Conservation (phyloP, 163 green algal species). For the Coccomyxa subellipsoidea region DNA sequence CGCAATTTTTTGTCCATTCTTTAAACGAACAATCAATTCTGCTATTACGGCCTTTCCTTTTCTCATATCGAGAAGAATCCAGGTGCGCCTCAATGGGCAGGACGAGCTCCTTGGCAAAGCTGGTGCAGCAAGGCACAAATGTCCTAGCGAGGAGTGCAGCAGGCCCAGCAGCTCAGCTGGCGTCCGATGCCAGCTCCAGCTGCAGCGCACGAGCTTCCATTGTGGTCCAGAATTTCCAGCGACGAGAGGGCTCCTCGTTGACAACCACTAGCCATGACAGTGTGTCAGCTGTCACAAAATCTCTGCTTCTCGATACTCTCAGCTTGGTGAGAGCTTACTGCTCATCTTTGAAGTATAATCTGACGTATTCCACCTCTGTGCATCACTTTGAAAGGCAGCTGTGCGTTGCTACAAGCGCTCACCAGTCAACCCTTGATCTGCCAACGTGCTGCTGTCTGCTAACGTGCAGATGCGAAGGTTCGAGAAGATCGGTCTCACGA, state of each 20-base stretch:
- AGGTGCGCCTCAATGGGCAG: too few species aligned
- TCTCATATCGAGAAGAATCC: too few species aligned
- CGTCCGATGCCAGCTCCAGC: neutral
- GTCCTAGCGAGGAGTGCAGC: neutral
- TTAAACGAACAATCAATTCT: too few species aligned
- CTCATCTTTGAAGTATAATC: too few species aligned
- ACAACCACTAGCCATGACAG: slow-evolving; percentile 13
- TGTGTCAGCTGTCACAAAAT: slow-evolving; percentile 19
- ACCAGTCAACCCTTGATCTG: neutral
- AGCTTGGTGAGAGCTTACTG: slow-evolving; percentile 38
- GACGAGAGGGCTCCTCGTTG: neutral
- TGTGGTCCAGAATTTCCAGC: neutral
- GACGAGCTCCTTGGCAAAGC: neutral
- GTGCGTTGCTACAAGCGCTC: too few species aligned
- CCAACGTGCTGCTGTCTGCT: neutral
- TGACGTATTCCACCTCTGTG: too few species aligned
- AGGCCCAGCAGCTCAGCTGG: neutral
- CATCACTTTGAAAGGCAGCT: too few species aligned
- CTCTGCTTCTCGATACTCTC: slow-evolving; percentile 57
- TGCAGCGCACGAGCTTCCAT: neutral
- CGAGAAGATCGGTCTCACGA: slow-evolving; percentile 58
- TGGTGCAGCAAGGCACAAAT: neutral
- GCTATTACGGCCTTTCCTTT: too few species aligned
- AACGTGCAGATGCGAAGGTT: slow-evolving; percentile 59
- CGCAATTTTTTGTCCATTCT: too few species aligned